Base-by-base conservation (phyloP, 331 rosid species). In the Pyrus hybrid region DNA sequence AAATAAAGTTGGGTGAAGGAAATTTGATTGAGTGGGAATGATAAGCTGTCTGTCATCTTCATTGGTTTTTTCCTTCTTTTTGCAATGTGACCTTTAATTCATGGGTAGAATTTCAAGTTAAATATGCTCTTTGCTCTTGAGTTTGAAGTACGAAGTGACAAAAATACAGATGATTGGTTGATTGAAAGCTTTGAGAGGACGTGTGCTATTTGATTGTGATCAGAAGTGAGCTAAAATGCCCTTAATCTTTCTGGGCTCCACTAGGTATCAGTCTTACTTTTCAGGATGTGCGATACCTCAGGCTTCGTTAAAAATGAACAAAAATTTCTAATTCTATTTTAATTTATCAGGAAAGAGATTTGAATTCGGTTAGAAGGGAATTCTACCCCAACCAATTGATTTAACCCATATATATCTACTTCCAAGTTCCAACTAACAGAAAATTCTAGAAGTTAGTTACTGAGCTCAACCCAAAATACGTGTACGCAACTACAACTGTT, bases 191-290 rank as follows among this genome's bases (percentile, higher is more conserved):
- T 17, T 17, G 21, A 17, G 2, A 17, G 4, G 0, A 18, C 21
- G 4, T 51, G 0, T 51, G 22, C 0, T 3, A 51, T 18, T 51
- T 51, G 22, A 51, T 0, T 3, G 21, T 51, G 0, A 51, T 0
- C 11, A 17, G 0, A 7, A 0, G 0, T 51, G 0, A 1, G 0
- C 2, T 7, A 2, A 18, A 51, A 51, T 51, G 2, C 0, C 4
- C 7, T 51, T 51, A 18, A 0, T 1, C 11, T 51, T 51, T 17
- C 0, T 0, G 1, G 0, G 9, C 2, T 18, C 1, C 1, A 2
- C 21, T 51, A 51, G 0, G 8, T 0, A 51, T 51, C 7, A 49
- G 4, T 49, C 4, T 0, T 6, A 49, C 9, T 1, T 0, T 49
- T 3, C 0, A 49, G 3, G 21, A 0, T 49, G 10, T 17, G 3